Evolutionary conservation across 2,329 filamentous ascomycete genomes (phyloP), one percentile per base, ranked within the genome.

Genomic region (Tolypocladium guangdongense): DNA sequence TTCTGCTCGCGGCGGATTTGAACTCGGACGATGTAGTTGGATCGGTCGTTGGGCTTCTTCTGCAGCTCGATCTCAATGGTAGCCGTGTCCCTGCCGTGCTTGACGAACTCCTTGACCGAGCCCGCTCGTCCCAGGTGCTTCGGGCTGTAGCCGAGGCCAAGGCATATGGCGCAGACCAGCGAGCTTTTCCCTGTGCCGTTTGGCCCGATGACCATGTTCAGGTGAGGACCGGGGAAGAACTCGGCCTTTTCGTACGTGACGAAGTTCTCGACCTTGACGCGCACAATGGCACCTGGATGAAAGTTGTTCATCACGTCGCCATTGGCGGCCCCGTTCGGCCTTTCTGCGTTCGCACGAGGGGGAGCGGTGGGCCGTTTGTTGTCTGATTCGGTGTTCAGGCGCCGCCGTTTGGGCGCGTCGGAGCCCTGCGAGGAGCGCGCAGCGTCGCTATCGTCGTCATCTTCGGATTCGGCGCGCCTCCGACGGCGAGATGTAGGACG

Each of bases 191-290:
- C 93, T 0, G 93, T 97, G 36, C 93, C 93, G 64, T 99, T 99
- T n/a, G 93, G 93, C 0, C 93, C 93, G 61, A 99, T 96, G 52
- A 99, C 86, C 92, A 99, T 97, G 67, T 99, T 99, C 64, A 99
- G 71, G 66, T 88, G 92, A 1, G 93, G 92, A 0, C 93, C 93
- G 14, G 90, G 90, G 55, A 86, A 82, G 68, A 97, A 96, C 59
- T 96, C 91, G 53, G 90, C 92, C 52, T 86, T 83, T 50, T 88
- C 90, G 71, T 99, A 99, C 0, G 93, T 99, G 53, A 99, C 90
- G 62, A 99, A 99, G 69, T 97, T 88, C 49, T 79, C 81, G 46
- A 97, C 78, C 60, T 83, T 86, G 49, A 99, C 90, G 37, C 91
- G 83, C 49, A 96, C 84, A 60, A 99, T 95, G 11, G 93, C 86